A percentile compares a stretch with the other conserved stretches of the same genome.
Conservation (phyloP, 148 eudicot genomes). For the Polygonum aviculare region DNA sequence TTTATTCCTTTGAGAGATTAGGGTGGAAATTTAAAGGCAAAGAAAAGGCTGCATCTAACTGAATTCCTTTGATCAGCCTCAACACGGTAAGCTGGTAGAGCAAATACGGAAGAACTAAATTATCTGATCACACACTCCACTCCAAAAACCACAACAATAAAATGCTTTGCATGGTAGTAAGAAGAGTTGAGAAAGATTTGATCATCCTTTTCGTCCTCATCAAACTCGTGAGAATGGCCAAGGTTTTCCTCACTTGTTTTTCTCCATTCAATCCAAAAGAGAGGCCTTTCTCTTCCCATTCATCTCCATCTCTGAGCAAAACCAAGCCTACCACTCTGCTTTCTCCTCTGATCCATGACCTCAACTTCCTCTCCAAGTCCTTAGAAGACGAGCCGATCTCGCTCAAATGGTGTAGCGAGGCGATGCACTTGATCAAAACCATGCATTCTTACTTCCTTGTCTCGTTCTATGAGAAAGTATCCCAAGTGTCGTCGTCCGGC, state of each 20-base stretch:
- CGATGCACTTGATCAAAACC: conserved; percentile 26
- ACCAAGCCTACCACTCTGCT: conserved; percentile 13
- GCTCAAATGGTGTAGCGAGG: conserved; percentile 34
- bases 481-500: not conserved
- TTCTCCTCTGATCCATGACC: conserved; percentile 20
- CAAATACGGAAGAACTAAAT: too few relatives aligned
- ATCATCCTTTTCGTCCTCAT: not conserved
- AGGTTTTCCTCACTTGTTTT: conserved; percentile 29
- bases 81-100: not conserved
- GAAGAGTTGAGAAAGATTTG: not conserved
- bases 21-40: too few relatives aligned
- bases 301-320: not conserved
- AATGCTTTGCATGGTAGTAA: not conserved
- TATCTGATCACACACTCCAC: not conserved
- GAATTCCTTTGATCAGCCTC: not conserved
- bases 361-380: conserved; percentile 22
- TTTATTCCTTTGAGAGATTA: not conserved
- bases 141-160: not conserved
- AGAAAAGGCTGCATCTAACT: too few relatives aligned
- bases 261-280: conserved; percentile 14
- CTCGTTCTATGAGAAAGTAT: conserved; percentile 1
- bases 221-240: conserved; percentile 18
- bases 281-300: not conserved
- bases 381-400: conserved; percentile 23
- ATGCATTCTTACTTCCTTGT: conserved; percentile 23